A percentile compares a stretch with the other conserved stretches of the same genome.
Conservation (phyloP, 2,329 filamentous ascomycete species). For the Penicillium verrucosum region DNA sequence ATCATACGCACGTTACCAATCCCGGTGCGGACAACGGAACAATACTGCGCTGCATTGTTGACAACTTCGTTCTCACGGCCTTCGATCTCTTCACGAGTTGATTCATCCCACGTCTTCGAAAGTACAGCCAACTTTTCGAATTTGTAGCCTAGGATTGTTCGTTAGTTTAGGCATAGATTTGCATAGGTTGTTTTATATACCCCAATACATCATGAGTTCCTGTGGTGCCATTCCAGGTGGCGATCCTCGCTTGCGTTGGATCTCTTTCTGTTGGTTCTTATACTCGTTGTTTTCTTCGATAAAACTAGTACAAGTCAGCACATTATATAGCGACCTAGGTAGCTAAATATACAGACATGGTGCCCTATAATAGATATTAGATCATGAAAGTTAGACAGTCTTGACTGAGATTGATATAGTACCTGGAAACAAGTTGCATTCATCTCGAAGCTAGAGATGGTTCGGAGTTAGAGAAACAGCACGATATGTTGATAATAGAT, state of each 20-base stretch:
- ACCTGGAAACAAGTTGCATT: slow-evolving; percentile 90
- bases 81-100: slow-evolving; percentile 74
- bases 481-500: background rate
- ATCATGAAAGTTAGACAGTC: background rate
- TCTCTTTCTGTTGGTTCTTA: slow-evolving; percentile 61
- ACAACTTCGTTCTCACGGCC: slow-evolving; percentile 67
- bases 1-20: slow-evolving; percentile 73
- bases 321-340: background rate
- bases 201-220: slow-evolving; percentile 91
- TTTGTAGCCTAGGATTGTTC: slow-evolving; percentile 70
- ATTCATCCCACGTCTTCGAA: slow-evolving; percentile 69
- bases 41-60: slow-evolving; percentile 91
- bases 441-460: slow-evolving; percentile 76
- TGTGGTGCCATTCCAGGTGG: slow-evolving; percentile 59
- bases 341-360: slow-evolving; percentile 46
- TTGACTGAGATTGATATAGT: slow-evolving; percentile 21
- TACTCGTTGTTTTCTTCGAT: slow-evolving; percentile 85
- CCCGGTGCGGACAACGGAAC: slow-evolving; percentile 84
- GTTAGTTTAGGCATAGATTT: background rate
- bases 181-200: slow-evolving; percentile 43
- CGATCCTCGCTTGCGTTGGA: slow-evolving; percentile 52
- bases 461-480: slow-evolving; percentile 4
- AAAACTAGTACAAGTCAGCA: slow-evolving; percentile 57
- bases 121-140: slow-evolving; percentile 85
- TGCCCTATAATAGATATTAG: slow-evolving; percentile 44